Percentiles rank a stretch among this genome's conserved stretches.
These are phyloP conservation scores for Pyracantha coccinea DNA, from an alignment of 331 rosid genomes.

Conservation along the genomic window DNA sequence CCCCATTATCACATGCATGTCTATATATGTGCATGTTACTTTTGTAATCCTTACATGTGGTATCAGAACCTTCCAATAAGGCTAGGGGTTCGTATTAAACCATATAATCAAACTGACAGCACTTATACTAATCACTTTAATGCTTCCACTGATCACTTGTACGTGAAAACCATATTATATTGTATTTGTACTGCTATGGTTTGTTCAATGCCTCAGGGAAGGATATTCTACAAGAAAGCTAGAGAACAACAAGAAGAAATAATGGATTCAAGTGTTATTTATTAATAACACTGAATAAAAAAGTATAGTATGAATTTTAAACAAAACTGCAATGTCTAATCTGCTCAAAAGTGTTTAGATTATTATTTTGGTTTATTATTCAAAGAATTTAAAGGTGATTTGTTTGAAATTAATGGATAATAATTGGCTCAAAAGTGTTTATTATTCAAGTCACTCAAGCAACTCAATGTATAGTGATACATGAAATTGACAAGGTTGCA, in stretches of 20 bases:
- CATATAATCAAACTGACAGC: not conserved
- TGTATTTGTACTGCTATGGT: not conserved
- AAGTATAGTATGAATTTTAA: too few relatives aligned
- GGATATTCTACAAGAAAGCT: not conserved
- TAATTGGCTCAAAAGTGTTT: too few relatives aligned
- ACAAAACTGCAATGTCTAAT: not conserved
- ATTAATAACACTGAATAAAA: not conserved
- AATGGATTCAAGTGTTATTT: not conserved
- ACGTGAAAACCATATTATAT: too few relatives aligned
- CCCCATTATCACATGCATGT: too few relatives aligned
- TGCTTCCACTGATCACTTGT: rapidly evolving
- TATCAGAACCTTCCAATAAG: not conserved
- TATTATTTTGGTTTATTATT: too few relatives aligned
- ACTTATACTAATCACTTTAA: not conserved
- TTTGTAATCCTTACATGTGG: not conserved
- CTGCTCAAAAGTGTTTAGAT: too few relatives aligned
- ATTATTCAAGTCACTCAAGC: too few relatives aligned
- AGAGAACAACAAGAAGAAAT: not conserved
- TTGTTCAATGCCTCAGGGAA: not conserved
- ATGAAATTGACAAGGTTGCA: too few relatives aligned
- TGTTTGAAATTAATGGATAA: too few relatives aligned
- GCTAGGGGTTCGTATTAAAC: not conserved
- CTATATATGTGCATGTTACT: too few relatives aligned
- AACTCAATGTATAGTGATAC: too few relatives aligned
- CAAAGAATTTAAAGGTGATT: too few relatives aligned